Evolutionary conservation across 2,329 filamentous ascomycete genomes (phyloP).

Genomic region (Phyllachora maydis): DNA sequence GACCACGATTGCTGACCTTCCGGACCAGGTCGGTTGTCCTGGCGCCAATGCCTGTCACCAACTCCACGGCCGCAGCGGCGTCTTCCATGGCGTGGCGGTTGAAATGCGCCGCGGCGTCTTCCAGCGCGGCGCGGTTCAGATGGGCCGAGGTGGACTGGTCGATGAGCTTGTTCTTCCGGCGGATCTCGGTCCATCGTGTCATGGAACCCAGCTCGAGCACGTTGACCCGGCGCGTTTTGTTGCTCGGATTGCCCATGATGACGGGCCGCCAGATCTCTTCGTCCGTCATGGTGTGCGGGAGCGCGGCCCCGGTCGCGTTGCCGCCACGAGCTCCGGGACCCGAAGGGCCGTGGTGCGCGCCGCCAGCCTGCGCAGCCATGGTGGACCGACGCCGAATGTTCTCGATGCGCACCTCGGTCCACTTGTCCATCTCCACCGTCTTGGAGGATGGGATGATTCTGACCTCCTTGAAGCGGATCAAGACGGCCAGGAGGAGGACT

Average conservation of each 20-base stretch:
- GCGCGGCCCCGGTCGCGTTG: no score
- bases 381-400: conserved; percentile 19
- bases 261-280: conserved; percentile 46
- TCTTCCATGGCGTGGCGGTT: conserved; percentile 13
- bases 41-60: conserved; percentile 9
- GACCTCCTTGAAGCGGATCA: conserved; percentile 43
- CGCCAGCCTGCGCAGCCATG: background rate
- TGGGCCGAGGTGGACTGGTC: conserved; percentile 16
- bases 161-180: conserved; percentile 34
- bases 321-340: no score
- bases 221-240: conserved; percentile 48
- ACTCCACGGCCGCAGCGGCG: conserved; percentile 11
- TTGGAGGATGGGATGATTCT: conserved; percentile 48
- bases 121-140: conserved; percentile 14
- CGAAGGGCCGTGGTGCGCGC: no score
- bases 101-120: conserved; percentile 8
- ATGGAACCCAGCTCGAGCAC: conserved; percentile 47
- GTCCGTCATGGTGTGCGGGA: conserved; percentile 18
- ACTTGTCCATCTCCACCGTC: conserved; percentile 29
- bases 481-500: conserved; percentile 34
- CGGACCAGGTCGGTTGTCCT: conserved; percentile 11
- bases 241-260: conserved; percentile 51
- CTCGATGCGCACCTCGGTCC: conserved; percentile 24
- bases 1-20: conserved; percentile 13
- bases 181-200: conserved; percentile 55